Evolutionary conservation across 2,329 filamentous ascomycete genomes (phyloP).

Genomic region (Trichoderma afroharzianum): DNA sequence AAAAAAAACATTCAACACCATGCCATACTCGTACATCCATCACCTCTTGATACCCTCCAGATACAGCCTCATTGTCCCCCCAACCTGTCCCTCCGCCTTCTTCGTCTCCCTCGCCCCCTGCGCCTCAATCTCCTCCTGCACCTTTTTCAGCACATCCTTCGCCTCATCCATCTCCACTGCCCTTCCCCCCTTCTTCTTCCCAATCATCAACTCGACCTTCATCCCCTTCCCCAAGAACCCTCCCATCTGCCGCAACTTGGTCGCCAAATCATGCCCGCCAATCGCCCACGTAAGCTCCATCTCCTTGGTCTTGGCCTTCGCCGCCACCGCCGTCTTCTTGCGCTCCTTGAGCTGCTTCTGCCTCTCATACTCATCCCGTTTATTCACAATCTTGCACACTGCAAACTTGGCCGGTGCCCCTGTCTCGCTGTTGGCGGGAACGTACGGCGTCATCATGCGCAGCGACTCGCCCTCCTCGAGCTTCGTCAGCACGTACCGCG

Average conservation of each 20-base stretch:
- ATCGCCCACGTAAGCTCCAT: constrained; percentile 93
- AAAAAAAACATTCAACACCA: not conserved
- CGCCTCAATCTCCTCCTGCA: constrained; percentile 35
- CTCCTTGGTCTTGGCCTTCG: constrained; percentile 58
- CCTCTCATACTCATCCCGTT: constrained; percentile 45
- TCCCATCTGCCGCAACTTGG: constrained; percentile 63
- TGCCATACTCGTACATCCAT: not conserved
- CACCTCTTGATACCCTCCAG: constrained; percentile 34
- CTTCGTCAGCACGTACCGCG: constrained; percentile 39
- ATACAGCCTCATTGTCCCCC: constrained; percentile 41
- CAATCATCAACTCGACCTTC: constrained; percentile 70
- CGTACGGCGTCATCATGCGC: constrained; percentile 40
- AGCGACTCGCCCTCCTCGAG: constrained; percentile 38
- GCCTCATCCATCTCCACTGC: constrained; percentile 60
- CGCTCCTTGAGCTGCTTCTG: constrained; percentile 42
- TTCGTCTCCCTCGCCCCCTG: constrained; percentile 43
- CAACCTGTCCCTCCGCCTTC: constrained; percentile 42
- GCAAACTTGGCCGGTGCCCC: constrained; percentile 39
- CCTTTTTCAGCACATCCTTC: constrained; percentile 47
- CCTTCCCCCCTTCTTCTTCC: constrained; percentile 59
- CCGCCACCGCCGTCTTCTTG: constrained; percentile 40
- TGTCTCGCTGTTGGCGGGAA: constrained; percentile 28
- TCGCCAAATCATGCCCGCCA: constrained; percentile 67
- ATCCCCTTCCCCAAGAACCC: constrained; percentile 71
- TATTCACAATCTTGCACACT: constrained; percentile 68